A percentile compares a stretch with the other conserved stretches of the same genome.
Evolutionary conservation across 768 basidiomycete genomes (phyloP).

Genomic region (Ephemerocybe angulata): DNA sequence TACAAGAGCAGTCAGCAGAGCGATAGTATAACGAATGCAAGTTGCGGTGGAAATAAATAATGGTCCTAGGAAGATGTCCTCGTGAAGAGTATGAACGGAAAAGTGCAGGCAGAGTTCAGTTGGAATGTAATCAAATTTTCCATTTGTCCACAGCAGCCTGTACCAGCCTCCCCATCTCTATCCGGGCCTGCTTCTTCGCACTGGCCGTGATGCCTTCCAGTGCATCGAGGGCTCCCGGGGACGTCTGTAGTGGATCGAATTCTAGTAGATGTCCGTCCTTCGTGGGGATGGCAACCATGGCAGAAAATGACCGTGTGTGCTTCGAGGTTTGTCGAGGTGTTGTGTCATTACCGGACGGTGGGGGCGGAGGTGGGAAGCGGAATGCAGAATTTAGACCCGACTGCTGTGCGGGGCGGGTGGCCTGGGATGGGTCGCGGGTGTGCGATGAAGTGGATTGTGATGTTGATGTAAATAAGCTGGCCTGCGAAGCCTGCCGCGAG

Average conservation of each 20-base stretch:
- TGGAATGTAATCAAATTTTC: conserved; percentile 62
- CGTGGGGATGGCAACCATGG: conserved; percentile 73
- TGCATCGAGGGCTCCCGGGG: conserved; percentile 67
- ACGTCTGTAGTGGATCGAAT: conserved; percentile 78
- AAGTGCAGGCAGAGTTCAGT: conserved; percentile 18
- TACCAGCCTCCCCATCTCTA: conserved; percentile 71
- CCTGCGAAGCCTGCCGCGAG: conserved; percentile 51
- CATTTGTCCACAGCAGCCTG: conserved; percentile 74
- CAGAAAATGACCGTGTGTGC: conserved; percentile 42
- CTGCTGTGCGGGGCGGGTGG: conserved; percentile 16
- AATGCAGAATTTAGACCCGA: conserved; percentile 19
- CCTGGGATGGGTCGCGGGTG: conserved; percentile 46
- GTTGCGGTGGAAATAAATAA: conserved; percentile 9
- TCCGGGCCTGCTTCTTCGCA: conserved; percentile 78
- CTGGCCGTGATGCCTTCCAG: conserved; percentile 76
- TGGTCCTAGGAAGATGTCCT: neutral
- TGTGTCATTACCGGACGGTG: conserved; percentile 22
- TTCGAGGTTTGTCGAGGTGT: conserved; percentile 33
- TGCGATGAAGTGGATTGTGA: conserved; percentile 33
- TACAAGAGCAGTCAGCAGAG: conserved; percentile 1
- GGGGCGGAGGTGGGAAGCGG: conserved; percentile 26
- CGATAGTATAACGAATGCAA: conserved; percentile 4
- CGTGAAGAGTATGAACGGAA: no score
- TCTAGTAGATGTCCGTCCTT: conserved; percentile 78
- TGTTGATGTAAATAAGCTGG: conserved; percentile 39